Evolutionary conservation across 805 yeast species (phyloP).

Genomic region (Yarrowia divulgata): DNA sequence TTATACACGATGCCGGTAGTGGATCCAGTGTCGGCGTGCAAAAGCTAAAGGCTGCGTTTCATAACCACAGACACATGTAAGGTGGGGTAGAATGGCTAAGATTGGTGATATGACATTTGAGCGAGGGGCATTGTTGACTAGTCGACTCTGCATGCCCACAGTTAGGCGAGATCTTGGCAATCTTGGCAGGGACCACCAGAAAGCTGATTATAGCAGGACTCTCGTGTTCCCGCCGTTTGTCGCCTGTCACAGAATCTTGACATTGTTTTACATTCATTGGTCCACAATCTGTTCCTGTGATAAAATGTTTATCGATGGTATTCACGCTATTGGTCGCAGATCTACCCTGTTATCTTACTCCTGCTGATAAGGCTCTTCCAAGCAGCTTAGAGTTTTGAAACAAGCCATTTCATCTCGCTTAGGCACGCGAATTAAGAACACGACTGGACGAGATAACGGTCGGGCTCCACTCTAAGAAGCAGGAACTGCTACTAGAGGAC

Average conservation of each 20-base stretch:
- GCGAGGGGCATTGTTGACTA: not conserved
- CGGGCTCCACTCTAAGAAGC: not conserved
- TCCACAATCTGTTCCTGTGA: not conserved
- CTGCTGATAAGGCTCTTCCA: constrained; percentile 6
- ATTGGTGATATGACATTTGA: not conserved
- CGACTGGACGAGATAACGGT: constrained; percentile 6
- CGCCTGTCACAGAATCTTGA: not conserved
- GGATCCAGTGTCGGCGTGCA: constrained; percentile 2
- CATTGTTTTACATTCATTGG: constrained; percentile 4
- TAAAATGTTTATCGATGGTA: constrained; percentile 3
- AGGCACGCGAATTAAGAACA: not conserved
- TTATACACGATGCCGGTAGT: not conserved
- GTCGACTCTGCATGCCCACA: not conserved
- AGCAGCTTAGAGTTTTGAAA: not conserved
- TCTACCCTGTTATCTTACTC: constrained; percentile 3
- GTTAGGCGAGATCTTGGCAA: not conserved
- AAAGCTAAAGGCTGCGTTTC: constrained; percentile 10
- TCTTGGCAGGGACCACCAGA: constrained; percentile 2
- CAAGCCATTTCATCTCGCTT: not conserved
- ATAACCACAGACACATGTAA: not conserved
- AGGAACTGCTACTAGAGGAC: not conserved
- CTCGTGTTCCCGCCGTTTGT: too few relatives aligned
- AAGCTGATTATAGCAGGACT: not conserved
- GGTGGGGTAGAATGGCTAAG: not conserved
- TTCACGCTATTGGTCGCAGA: constrained; percentile 7